Percentiles rank a stretch among this genome's conserved stretches.
Conservation (phyloP, 805 yeast genomes). For the Pichia rugopelliculosa region DNA sequence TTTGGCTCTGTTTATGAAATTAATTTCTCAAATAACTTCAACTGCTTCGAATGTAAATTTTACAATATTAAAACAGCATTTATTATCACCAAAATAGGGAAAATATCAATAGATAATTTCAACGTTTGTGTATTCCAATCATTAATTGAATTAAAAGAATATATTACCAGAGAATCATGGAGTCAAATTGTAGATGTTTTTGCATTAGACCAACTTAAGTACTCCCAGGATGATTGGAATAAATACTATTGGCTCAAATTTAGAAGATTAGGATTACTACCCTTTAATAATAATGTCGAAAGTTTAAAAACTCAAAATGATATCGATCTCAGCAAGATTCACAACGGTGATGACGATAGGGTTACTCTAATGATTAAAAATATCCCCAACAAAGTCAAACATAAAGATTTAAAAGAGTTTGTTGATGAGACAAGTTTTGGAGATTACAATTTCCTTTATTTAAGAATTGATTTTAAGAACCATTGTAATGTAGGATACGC, state of each 20-base stretch:
- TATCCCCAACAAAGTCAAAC: conserved; percentile 45
- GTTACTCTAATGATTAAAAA: conserved; percentile 47
- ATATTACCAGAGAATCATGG: background rate
- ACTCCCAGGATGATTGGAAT: conserved; percentile 16
- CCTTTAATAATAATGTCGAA: conserved; percentile 17
- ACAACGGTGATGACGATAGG: conserved; percentile 35
- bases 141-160: conserved; percentile 18
- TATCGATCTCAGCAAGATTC: conserved; percentile 35
- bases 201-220: background rate
- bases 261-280: conserved; percentile 19
- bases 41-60: conserved; percentile 24
- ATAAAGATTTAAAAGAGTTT: conserved; percentile 37
- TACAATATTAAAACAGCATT: conserved; percentile 31
- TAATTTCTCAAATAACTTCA: background rate
- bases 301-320: conserved; percentile 28
- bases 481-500: conserved; percentile 53
- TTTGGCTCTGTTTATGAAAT: conserved; percentile 20
- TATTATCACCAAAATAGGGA: conserved; percentile 18
- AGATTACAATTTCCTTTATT: conserved; percentile 34
- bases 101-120: conserved; percentile 6
- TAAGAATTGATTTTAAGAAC: conserved; percentile 45
- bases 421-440: conserved; percentile 38
- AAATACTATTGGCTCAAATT: conserved; percentile 20
- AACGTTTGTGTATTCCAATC: conserved; percentile 17
- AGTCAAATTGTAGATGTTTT: background rate